Evolutionary conservation across 768 basidiomycete species (phyloP), one percentile per base, ranked within the genome.

Genomic region (Suillus fuscotomentosus): DNA sequence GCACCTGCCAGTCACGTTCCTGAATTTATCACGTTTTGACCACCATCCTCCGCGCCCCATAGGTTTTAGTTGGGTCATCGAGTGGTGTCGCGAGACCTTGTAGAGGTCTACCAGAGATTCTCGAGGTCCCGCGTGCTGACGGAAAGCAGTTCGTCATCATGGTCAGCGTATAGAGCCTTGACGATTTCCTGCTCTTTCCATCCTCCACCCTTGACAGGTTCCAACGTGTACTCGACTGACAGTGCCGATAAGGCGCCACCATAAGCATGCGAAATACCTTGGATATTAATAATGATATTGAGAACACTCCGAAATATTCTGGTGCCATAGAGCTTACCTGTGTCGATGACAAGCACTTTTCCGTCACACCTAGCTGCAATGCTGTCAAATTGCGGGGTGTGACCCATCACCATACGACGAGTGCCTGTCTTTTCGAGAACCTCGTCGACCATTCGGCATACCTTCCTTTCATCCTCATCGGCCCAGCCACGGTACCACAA

Each of bases 401-500:
- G 97, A 0, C 97, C 97, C 94, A 97, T 95, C 53, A 99, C 85
- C 87, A 96, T 88, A 69, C 94, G 81, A 64, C 93, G 79, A 34
- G 92, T 95, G 1, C 94, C 94, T 1, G 93, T 89, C 74, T 84
- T 86, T 39, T 82, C 72, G 60, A 93, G 77, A 20, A 96, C 89
- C 31, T 80, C 77, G 64, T 92, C 88, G 0, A 94, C 94, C 42
- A 86, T 82, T 2, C 69, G 73, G 74, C 97, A 99, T 5, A 85
- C 86, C 60, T 80, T 80, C 63, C 84, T 84, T 60, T 96, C 93
- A 31, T 79, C 76, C 14, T 89, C 87, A 60, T 86, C 80, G 17
- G 97, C 97, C 87, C 95, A 95, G 1, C 95, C 95, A 13, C 97
- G 85, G 74, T 95, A 97, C 97, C 97, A 98, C 53, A 96, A 76